phyloP scores from a whole-genome alignment of 352 stramenopile species.

The Phytophthora constricta region DNA sequence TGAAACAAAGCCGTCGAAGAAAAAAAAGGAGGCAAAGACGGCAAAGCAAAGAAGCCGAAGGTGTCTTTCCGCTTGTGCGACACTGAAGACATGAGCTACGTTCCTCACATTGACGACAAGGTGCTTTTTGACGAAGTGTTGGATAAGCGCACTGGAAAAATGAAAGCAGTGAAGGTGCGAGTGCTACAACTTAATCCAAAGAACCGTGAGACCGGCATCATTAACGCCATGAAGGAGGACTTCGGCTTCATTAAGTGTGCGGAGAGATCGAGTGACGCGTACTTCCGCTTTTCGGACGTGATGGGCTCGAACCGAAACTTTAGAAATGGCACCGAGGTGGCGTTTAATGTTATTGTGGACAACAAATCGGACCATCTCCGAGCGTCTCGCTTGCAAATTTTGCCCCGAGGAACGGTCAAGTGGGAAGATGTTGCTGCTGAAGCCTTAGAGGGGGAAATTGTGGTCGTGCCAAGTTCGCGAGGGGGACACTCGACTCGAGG shows the following conservation, averaged over 20 bases:
- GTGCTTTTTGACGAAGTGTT: conserved; percentile 75
- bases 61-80: conserved; percentile 69
- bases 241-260: conserved; percentile 88
- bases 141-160: conserved; percentile 67
- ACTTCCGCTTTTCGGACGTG: conserved; percentile 82
- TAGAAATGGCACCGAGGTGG: conserved; percentile 63
- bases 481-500: conserved; percentile 36
- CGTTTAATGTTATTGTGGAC: conserved; percentile 69
- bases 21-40: conserved; percentile 50
- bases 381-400: conserved; percentile 63
- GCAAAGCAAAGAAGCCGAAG: conserved; percentile 29
- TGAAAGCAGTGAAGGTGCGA: conserved; percentile 70
- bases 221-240: conserved; percentile 77
- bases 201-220: conserved; percentile 70
- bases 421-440: conserved; percentile 65
- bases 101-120: conserved; percentile 60
- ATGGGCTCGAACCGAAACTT: conserved; percentile 63
- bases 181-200: conserved; percentile 67
- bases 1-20: conserved; percentile 33
- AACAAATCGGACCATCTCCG: conserved; percentile 62
- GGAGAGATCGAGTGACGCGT: conserved; percentile 68
- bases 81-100: conserved; percentile 68
- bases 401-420: conserved; percentile 61
- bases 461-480: conserved; percentile 44
- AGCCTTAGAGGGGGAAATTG: conserved; percentile 52